A percentile compares a stretch with the other conserved stretches of the same genome.
phyloP scores from a whole-genome alignment of 257 asterid species.

The Ilex asprella region DNA sequence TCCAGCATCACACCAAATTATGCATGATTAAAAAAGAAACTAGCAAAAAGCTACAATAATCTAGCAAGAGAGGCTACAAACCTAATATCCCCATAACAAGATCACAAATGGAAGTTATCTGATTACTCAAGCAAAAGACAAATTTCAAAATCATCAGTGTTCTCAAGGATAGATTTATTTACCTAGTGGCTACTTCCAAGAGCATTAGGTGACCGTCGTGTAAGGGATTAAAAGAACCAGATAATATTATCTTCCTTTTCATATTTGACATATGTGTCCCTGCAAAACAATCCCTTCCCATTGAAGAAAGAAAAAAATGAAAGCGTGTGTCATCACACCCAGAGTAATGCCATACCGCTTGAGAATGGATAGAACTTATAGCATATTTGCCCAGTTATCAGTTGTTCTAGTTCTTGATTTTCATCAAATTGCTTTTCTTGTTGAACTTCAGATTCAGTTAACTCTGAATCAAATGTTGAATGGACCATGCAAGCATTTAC shows the following conservation, averaged over 20 bases:
- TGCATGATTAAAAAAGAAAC: neutral
- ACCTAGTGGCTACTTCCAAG: conserved; percentile 84
- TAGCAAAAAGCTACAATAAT: no score
- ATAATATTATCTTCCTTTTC: conserved; percentile 71
- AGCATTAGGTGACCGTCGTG: conserved; percentile 94
- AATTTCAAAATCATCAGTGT: conserved; percentile 4
- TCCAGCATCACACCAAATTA: neutral
- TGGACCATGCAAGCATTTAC: conserved; percentile 84
- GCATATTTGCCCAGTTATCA: conserved; percentile 71
- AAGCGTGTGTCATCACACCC: neutral
- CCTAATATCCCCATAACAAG: neutral
- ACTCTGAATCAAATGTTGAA: conserved; percentile 39
- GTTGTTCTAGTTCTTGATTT: conserved; percentile 81
- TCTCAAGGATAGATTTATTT: conserved; percentile 14
- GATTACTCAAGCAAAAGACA: conserved; percentile 5
- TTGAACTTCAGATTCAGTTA: conserved; percentile 68
- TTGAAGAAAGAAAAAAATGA: conserved; percentile 9
- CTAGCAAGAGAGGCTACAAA: no score
- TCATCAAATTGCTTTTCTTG: conserved; percentile 52
- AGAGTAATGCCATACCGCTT: conserved; percentile 51
- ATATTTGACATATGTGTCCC: conserved; percentile 30
- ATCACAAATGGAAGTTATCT: neutral
- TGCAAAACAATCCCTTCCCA: conserved; percentile 47
- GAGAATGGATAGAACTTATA: conserved; percentile 83
- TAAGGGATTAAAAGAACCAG: conserved; percentile 94